Evolutionary conservation across 2,329 filamentous ascomycete species (phyloP).

Genomic region (Neonectria coccinea): DNA sequence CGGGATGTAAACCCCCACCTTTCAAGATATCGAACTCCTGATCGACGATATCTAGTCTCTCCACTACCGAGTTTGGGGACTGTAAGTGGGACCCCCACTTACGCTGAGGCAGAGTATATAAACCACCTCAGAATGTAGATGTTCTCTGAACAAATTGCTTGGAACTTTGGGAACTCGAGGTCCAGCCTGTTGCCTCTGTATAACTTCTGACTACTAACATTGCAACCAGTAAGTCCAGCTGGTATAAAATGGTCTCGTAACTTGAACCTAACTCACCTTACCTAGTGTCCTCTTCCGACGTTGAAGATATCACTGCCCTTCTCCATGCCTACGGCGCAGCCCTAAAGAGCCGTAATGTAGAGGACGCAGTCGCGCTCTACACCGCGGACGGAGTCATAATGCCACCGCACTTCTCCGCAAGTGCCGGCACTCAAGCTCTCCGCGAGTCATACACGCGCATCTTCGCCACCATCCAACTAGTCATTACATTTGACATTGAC

Average conservation of each 20-base stretch:
- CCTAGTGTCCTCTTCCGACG: slow-evolving; percentile 15
- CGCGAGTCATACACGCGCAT: slow-evolving; percentile 37
- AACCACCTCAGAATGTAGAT: neutral
- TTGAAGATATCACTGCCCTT: slow-evolving; percentile 9
- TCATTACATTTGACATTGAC: slow-evolving; percentile 30
- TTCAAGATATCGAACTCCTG: neutral
- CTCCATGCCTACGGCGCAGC: slow-evolving; percentile 33
- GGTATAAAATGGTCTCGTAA: too few relatives aligned
- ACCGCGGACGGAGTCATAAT: slow-evolving; percentile 42
- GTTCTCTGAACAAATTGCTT: neutral
- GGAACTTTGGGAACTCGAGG: neutral
- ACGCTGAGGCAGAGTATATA: neutral
- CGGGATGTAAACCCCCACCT: neutral
- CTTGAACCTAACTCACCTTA: neutral
- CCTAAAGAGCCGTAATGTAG: slow-evolving; percentile 32
- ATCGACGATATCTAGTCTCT: neutral
- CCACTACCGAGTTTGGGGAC: neutral
- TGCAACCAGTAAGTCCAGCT: neutral
- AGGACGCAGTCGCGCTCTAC: slow-evolving; percentile 35
- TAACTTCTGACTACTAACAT: neutral
- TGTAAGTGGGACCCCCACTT: slow-evolving; percentile 2
- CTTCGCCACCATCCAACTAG: slow-evolving; percentile 31
- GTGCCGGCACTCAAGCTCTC: slow-evolving; percentile 28
- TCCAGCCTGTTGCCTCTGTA: neutral
- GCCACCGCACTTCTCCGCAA: slow-evolving; percentile 38